A percentile compares a stretch with the other conserved stretches of the same genome.
These are phyloP conservation scores for Erythrophleum fordii DNA, from an alignment of 306 rosid species.

Conservation along the genomic window DNA sequence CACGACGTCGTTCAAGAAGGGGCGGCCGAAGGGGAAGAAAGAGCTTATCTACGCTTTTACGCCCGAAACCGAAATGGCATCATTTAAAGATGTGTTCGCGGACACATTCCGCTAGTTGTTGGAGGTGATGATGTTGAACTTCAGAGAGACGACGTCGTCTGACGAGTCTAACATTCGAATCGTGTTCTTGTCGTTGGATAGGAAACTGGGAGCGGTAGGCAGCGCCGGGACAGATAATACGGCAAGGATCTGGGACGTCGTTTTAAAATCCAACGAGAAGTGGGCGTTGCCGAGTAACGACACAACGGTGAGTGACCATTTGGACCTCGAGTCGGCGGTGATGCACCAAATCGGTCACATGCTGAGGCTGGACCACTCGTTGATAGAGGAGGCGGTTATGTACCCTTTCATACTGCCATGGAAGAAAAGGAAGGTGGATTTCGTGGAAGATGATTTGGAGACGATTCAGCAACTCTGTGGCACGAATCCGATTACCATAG, in stretches of 20 bases:
- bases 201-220: neutral
- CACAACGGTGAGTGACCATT: neutral
- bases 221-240: neutral
- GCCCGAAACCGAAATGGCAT: neutral
- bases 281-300: neutral
- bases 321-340: slow-evolving; percentile 21
- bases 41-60: neutral
- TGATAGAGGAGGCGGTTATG: slow-evolving; percentile 31
- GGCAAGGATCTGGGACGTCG: neutral
- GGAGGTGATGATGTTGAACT: neutral
- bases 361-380: slow-evolving; percentile 37
- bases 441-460: slow-evolving; percentile 17
- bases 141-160: neutral
- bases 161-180: neutral
- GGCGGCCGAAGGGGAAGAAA: neutral
- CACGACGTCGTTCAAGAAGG: neutral
- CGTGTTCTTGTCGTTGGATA: neutral
- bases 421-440: slow-evolving; percentile 2
- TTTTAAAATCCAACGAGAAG: neutral
- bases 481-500: neutral
- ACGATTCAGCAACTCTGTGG: neutral
- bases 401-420: slow-evolving; percentile 4
- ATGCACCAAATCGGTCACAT: slow-evolving; percentile 42
- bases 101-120: neutral
- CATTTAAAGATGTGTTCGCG: neutral